These are phyloP conservation scores for Penstemon eatonii DNA, from an alignment of 257 asterid genomes.

Conservation along the genomic window DNA sequence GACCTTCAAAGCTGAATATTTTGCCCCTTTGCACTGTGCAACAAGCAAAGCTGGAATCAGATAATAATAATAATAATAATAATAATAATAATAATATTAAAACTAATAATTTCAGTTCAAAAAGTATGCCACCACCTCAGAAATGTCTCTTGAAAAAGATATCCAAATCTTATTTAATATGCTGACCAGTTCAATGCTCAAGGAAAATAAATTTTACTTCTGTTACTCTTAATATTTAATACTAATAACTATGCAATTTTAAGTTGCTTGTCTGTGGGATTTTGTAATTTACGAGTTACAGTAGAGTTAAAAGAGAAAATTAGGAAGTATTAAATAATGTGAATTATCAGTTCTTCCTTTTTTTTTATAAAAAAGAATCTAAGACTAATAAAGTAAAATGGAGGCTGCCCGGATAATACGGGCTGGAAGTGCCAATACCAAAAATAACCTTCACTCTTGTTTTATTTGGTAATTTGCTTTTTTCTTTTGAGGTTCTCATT, in stretches of 20 bases:
- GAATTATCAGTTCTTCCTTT: constrained; percentile 49
- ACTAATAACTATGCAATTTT: neutral
- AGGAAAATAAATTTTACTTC: constrained; percentile 8
- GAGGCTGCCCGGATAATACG: constrained; percentile 44
- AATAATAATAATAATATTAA: constrained; percentile 18
- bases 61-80: constrained; percentile 15
- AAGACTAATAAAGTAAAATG: constrained; percentile 51
- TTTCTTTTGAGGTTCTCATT: too few species aligned
- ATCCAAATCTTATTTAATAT: constrained; percentile 37
- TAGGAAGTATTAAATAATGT: constrained; percentile 34
- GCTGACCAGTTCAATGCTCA: constrained; percentile 51
- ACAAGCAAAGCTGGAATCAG: constrained; percentile 40
- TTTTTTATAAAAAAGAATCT: constrained; percentile 39
- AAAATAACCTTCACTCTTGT: constrained; percentile 19
- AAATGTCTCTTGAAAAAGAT: constrained; percentile 40
- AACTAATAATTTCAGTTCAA: constrained; percentile 25
- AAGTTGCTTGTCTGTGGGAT: constrained; percentile 29
- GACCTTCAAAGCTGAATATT: constrained; percentile 33
- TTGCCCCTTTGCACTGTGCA: constrained; percentile 34
- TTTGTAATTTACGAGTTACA: neutral
- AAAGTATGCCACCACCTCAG: constrained; percentile 36
- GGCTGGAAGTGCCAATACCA: constrained; percentile 31
- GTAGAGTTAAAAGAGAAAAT: neutral
- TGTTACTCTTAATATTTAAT: too few species aligned
- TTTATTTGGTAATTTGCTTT: too few species aligned